Evolutionary conservation across 305 asterid species (phyloP), one percentile per base, ranked within the genome.

Genomic region (Fraxinus paxiana): DNA sequence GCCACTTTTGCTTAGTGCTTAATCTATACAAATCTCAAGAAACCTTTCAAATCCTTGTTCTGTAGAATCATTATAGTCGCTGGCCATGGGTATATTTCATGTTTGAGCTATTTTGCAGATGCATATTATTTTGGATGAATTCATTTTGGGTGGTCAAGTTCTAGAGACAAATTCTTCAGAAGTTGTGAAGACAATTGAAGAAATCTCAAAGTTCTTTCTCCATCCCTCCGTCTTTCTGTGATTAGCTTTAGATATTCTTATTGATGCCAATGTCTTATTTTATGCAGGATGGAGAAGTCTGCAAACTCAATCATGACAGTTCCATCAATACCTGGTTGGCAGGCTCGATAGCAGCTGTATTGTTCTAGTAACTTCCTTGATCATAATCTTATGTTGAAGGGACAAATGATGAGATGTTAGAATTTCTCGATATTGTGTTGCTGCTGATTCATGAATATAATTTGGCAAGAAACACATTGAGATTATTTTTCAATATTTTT

Each of bases 111-210:
- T 86, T 83, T 43, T 82, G 82, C 91, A 93, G 99, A 94, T 93
- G 84, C 98, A 93, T 88, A 87, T 92, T 75, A 88, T 95, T 81
- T 83, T 93, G 88, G 97, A 93, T 76, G 99, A 95, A 88, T 90
- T 95, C 78, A 90, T 95, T 77, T 82, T 93, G 87, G 99, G 98
- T 33, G 99, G 99, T 82, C 97, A 95, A 88, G 98, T 93, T 82
- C 91, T 95, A 59, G 99, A 93, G 85, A 95, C 97, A 18, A 93
- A 87, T 82, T 86, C 93, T 76, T 86, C 95, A 13, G 97, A 92
- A 87, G 90, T 93, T 35, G 92, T 91, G 63, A 91, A 85, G 87
- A 94, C 95, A 3, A 94, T 91, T 75, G 94, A 92, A 80, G 97
- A 92, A 87, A 92, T 92, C 82, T 88, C 95, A n/a, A 93, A 86